These are phyloP conservation scores for Vitis hybrid DNA, from an alignment of 177 flowering plant species.

Conservation along the genomic window DNA sequence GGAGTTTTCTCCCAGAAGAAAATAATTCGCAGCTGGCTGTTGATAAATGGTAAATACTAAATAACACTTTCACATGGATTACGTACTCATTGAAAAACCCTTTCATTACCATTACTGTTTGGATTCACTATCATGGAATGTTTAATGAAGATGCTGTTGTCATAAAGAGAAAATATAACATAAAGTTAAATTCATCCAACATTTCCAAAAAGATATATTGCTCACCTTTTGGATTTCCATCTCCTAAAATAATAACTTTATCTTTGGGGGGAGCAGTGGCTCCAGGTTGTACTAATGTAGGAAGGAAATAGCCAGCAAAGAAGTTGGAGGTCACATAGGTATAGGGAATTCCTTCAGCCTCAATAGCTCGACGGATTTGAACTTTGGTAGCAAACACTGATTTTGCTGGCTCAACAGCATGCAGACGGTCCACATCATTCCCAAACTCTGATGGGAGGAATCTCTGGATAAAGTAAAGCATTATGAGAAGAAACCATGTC, in stretches of 20 bases:
- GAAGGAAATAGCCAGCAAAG: constrained; percentile 48
- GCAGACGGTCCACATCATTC: constrained; percentile 46
- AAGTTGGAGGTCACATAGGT: constrained; percentile 44
- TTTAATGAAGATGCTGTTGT: too few relatives aligned
- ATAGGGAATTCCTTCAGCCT: constrained; percentile 57
- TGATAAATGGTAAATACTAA: too few relatives aligned
- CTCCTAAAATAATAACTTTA: constrained; percentile 47
- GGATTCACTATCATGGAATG: too few relatives aligned
- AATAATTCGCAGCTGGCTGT: too few relatives aligned
- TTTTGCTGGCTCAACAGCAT: constrained; percentile 51
- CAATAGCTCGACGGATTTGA: constrained; percentile 38
- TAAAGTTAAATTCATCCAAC: too few relatives aligned
- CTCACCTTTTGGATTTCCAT: constrained; percentile 55
- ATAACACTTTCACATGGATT: too few relatives aligned
- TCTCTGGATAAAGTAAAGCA: constrained; percentile 30
- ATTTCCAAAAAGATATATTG: background rate
- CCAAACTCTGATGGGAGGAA: constrained; percentile 71
- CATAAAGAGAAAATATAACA: too few relatives aligned
- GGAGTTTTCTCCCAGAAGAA: too few relatives aligned
- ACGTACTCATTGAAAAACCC: too few relatives aligned
- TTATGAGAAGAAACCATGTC: constrained; percentile 1
- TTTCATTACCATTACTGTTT: too few relatives aligned
- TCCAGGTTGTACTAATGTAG: constrained; percentile 42
- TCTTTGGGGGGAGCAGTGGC: constrained; percentile 49
- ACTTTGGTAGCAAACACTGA: constrained; percentile 29